Evolutionary conservation across 192 early-diverging fungal genomes (phyloP).

Genomic region (Umbelopsis isabellina): DNA sequence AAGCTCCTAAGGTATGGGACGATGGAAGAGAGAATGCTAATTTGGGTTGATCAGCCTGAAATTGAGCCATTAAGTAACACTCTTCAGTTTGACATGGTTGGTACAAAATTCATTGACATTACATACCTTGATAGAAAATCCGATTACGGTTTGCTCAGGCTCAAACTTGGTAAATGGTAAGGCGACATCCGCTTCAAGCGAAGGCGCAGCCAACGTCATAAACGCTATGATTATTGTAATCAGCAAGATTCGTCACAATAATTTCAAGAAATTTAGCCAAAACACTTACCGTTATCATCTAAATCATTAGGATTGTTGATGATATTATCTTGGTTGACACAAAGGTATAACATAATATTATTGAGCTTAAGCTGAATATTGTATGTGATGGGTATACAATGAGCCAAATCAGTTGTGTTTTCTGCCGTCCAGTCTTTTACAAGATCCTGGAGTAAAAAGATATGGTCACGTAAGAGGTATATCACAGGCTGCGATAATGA

Average conservation of each 20-base stretch:
- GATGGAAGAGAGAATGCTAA: slow-evolving; percentile 57
- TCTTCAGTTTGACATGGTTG: background rate
- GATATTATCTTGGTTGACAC: slow-evolving; percentile 78
- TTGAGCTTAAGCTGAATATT: slow-evolving; percentile 52
- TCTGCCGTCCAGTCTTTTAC: slow-evolving; percentile 68
- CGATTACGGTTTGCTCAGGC: slow-evolving; percentile 54
- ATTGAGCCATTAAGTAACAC: background rate
- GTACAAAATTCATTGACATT: background rate
- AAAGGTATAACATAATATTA: slow-evolving; percentile 59
- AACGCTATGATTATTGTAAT: slow-evolving; percentile 20
- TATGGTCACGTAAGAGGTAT: slow-evolving; percentile 75
- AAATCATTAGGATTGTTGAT: slow-evolving; percentile 71
- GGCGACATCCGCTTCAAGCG: slow-evolving; percentile 42
- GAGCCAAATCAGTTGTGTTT: slow-evolving; percentile 51
- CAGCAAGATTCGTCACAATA: background rate
- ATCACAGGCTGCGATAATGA: slow-evolving; percentile 47
- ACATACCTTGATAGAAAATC: slow-evolving; percentile 56
- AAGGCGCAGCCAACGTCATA: slow-evolving; percentile 34
- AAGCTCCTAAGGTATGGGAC: slow-evolving; percentile 69
- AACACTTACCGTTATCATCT: slow-evolving; percentile 70
- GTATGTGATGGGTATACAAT: slow-evolving; percentile 76
- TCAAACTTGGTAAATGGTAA: slow-evolving; percentile 64
- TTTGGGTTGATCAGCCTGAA: slow-evolving; percentile 50
- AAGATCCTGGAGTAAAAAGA: slow-evolving; percentile 74
- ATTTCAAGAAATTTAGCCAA: background rate